These are phyloP conservation scores for Closterium sp. DNA, from an alignment of 139 green algal genomes.

Conservation along the genomic window DNA sequence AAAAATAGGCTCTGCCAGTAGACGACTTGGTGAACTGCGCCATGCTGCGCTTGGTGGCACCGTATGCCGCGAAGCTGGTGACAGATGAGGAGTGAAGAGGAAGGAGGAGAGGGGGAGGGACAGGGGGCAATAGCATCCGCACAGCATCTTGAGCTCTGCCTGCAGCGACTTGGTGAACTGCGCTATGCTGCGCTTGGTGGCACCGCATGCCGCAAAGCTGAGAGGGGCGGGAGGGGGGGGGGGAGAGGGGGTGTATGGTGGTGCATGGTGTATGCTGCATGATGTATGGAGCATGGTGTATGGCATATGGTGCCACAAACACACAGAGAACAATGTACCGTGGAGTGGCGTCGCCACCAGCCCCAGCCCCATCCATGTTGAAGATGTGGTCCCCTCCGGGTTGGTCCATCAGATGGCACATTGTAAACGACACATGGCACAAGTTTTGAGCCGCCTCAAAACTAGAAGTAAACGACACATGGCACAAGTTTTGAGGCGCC, in stretches of 20 bases:
- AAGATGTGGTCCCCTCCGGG: constrained; percentile 72
- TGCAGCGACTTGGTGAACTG: constrained; percentile 74
- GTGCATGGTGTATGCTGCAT: not conserved
- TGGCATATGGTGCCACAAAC: not conserved
- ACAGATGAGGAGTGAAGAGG: too few species aligned
- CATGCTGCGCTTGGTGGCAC: constrained; percentile 64
- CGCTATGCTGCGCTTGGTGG: constrained; percentile 83
- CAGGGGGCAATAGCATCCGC: too few species aligned
- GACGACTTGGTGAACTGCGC: constrained; percentile 70
- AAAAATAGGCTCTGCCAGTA: constrained; percentile 30
- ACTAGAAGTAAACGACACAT: too few species aligned
- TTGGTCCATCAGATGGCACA: too few species aligned
- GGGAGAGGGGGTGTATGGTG: not conserved
- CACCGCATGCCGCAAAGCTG: constrained; percentile 90
- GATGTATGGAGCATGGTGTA: not conserved
- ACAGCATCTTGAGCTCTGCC: not conserved
- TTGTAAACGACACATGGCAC: too few species aligned
- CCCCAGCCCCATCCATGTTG: constrained; percentile 87
- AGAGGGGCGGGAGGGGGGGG: not conserved
- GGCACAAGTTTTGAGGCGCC: too few species aligned
- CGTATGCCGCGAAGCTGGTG: constrained; percentile 91
- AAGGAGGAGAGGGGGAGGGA: too few species aligned
- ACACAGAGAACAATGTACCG: not conserved
- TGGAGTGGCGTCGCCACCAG: constrained; percentile 47
- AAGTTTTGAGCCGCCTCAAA: too few species aligned